Evolutionary conservation across 2,329 filamentous ascomycete species (phyloP).

Genomic region (Xylaria sp.): DNA sequence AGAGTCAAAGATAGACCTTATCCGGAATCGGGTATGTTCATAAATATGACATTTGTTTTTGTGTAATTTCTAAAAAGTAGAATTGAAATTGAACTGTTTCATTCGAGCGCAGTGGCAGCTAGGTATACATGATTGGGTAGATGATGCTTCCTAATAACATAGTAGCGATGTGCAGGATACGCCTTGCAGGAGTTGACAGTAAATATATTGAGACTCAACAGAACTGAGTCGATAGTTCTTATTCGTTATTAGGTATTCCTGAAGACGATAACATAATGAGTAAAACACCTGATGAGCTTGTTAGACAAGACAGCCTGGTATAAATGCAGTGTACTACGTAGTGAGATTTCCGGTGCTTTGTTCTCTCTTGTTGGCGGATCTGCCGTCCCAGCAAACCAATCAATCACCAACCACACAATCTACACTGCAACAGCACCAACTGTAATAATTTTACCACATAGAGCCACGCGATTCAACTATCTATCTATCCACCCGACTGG

Average conservation of each 20-base stretch:
- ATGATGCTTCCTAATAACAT: no score
- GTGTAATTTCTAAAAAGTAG: background rate
- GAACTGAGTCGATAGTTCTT: no score
- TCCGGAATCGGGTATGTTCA: constrained; percentile 34
- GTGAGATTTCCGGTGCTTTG: background rate
- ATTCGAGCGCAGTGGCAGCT: background rate
- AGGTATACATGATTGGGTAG: no score
- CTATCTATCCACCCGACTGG: constrained; percentile 1
- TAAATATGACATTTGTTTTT: background rate
- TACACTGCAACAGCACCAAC: no score
- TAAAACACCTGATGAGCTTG: background rate
- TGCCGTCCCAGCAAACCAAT: background rate
- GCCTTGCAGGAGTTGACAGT: background rate
- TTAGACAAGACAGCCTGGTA: background rate
- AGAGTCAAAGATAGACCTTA: constrained; percentile 36
- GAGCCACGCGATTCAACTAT: background rate
- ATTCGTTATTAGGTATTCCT: no score
- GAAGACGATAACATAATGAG: no score
- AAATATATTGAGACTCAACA: background rate
- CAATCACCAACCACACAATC: background rate
- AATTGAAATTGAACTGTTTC: background rate
- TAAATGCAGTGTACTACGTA: background rate
- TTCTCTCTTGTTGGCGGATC: background rate
- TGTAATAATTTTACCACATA: background rate
- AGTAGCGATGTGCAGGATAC: no score